Base-by-base conservation (phyloP, 371 early-diverging fungal genomes). In the Mucor circinelloides region DNA sequence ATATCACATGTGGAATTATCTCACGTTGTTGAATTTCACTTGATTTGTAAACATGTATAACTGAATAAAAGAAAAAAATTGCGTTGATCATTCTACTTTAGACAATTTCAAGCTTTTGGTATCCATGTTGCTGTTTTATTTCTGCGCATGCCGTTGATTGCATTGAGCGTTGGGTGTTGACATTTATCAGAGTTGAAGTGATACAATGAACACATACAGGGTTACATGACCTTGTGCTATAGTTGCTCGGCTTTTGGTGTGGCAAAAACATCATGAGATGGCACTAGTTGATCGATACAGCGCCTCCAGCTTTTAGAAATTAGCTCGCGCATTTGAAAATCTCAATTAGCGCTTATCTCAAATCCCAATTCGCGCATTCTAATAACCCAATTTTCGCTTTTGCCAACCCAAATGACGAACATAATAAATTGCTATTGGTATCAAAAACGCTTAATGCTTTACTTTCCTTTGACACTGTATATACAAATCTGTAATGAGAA, bases 1-100 rank as follows among this genome's bases (percentile, higher is more conserved):
- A 36, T 58, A 36, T 58, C 58, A 58, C 58, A 58, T 58, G 58
- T 28, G 19, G 56, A 56, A 32, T 1, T 5, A 19, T 31, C 56
- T 31, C 32, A 56, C 52, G 19, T 46, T 46, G 23, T 21, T 46
- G 46, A 46, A 46, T 2, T 19, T 46, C 27, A 52, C 27, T 52
- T 25, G 52, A 3, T 27, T 52, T 52, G 27, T 23, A 52, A 52
- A n/a, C 27, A 13, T 52, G 27, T 27, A 52, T 23, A 52, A 13
- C 9, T 7, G 46, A 46, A 46, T 46, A 52, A 52, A 52, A 27
- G 23, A 27, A 40, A 17, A 40, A 40, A 0, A 17, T 2, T 1
- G 17, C 15, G 3, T 40, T 17, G 5, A 40, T 40, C 17, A n/a
- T n/a, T 36, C 17, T 52, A 27, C 15, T 52, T 27, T 10, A 13